phyloP scores from a whole-genome alignment of 192 early-diverging fungal species.

The Podila epicladia region DNA sequence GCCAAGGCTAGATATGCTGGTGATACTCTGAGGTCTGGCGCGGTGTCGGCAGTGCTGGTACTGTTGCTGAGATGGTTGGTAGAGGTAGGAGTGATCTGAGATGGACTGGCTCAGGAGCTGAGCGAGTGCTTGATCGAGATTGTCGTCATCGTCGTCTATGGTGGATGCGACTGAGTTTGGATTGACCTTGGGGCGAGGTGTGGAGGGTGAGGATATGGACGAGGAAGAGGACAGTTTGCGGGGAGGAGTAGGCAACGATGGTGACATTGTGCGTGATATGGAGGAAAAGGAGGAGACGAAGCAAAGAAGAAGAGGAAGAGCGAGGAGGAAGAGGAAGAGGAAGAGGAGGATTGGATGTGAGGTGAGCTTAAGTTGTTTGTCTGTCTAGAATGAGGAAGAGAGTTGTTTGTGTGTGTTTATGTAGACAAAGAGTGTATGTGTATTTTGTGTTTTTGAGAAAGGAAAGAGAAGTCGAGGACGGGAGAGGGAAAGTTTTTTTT shows the following conservation, averaged over 20 bases:
- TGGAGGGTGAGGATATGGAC: not conserved
- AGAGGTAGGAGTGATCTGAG: not conserved
- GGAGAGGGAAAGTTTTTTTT: not conserved
- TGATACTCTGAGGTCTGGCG: conserved; percentile 34
- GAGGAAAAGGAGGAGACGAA: not conserved
- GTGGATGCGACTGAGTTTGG: conserved; percentile 18
- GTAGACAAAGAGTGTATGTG: not conserved
- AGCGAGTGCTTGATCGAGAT: conserved; percentile 31
- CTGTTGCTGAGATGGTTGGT: not conserved
- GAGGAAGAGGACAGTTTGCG: conserved; percentile 29
- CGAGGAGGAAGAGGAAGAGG: not conserved
- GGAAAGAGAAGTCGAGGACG: not conserved
- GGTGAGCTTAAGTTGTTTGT: too few species aligned
- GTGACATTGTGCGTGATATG: conserved; percentile 16
- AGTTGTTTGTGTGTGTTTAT: not conserved
- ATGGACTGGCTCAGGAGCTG: conserved; percentile 33
- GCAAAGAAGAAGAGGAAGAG: not conserved
- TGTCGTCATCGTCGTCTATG: conserved; percentile 20
- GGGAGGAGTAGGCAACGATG: conserved; percentile 40
- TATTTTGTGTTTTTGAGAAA: not conserved
- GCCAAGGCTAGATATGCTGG: conserved; percentile 34
- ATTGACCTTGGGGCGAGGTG: conserved; percentile 36
- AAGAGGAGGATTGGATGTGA: not conserved
- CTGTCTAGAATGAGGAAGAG: too few species aligned
- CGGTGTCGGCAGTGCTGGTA: conserved; percentile 8